Percentiles rank a stretch among this genome's conserved stretches.
Conservation (phyloP, 257 asterid genomes). For the Petunia secreta region DNA sequence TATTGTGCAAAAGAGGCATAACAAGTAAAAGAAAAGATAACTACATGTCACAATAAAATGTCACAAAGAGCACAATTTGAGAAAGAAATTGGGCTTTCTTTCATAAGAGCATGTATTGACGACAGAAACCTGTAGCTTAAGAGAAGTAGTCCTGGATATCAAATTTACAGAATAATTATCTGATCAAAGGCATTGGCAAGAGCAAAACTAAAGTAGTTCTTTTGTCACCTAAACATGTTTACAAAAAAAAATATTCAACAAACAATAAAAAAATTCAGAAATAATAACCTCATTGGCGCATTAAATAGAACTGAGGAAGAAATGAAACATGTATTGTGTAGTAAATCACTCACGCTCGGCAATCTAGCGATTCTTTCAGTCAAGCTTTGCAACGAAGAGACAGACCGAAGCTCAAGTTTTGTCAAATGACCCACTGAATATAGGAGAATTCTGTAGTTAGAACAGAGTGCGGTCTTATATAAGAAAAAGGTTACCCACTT, state of each 20-base stretch:
- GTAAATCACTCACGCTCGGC: constrained; percentile 74
- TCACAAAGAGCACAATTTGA: too few relatives aligned
- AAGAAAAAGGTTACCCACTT: neutral
- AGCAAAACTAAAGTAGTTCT: too few relatives aligned
- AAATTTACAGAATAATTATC: neutral
- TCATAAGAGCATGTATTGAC: too few relatives aligned
- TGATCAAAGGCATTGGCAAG: too few relatives aligned
- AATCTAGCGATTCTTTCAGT: constrained; percentile 95
- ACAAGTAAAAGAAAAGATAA: too few relatives aligned
- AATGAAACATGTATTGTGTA: neutral
- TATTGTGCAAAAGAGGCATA: too few relatives aligned
- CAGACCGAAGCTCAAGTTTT: constrained; percentile 79
- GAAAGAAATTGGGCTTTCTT: too few relatives aligned
- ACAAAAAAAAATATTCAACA: neutral
- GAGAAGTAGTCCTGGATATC: constrained; percentile 19
- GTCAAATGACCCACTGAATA: constrained; percentile 93
- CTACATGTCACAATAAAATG: too few relatives aligned
- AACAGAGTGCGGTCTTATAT: neutral
- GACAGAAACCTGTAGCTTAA: neutral
- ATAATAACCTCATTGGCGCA: too few relatives aligned
- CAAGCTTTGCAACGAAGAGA: constrained; percentile 60
- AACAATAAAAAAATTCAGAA: neutral
- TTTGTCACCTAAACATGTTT: too few relatives aligned
- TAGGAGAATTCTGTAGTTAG: neutral
- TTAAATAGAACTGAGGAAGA: too few relatives aligned